Conservation (phyloP, 805 yeast species). For the Tetrapisispora taiwanensis region DNA sequence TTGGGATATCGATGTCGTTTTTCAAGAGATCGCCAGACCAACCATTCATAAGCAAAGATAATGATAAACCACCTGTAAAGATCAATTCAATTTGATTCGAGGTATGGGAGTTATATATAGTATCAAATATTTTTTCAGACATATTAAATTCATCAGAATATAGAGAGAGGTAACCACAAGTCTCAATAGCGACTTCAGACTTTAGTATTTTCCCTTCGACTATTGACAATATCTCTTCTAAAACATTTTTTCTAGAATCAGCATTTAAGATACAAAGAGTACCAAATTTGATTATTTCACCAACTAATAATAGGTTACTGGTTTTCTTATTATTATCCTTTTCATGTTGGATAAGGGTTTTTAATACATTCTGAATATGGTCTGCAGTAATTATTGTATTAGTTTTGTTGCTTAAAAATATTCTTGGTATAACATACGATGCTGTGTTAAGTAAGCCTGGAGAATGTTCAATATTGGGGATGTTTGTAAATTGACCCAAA, state of each 20-base stretch:
- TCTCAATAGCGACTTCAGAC: slow-evolving; percentile 49
- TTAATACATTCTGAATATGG: background rate
- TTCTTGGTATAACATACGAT: slow-evolving; percentile 19
- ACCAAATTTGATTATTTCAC: slow-evolving; percentile 34
- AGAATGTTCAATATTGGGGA: background rate
- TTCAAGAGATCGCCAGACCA: slow-evolving; percentile 55
- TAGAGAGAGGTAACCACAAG: slow-evolving; percentile 48
- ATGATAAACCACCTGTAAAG: slow-evolving; percentile 78
- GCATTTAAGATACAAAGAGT: slow-evolving; percentile 16
- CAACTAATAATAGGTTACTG: slow-evolving; percentile 8
- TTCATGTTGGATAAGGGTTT: background rate
- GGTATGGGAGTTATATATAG: slow-evolving; percentile 45
- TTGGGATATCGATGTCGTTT: slow-evolving; percentile 43
- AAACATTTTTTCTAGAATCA: slow-evolving; percentile 15
- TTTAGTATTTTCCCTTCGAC: slow-evolving; percentile 37
- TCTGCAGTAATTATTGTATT: background rate
- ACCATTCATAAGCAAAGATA: slow-evolving; percentile 61
- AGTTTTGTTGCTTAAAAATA: slow-evolving; percentile 3
- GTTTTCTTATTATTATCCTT: background rate
- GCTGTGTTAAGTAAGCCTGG: slow-evolving; percentile 3
- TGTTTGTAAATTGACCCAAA: background rate
- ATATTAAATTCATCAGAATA: slow-evolving; percentile 23
- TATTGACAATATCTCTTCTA: slow-evolving; percentile 19
- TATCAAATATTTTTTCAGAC: slow-evolving; percentile 32
- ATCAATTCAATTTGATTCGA: slow-evolving; percentile 68